Conservation (phyloP, 73 alveolate species). For the Paramecium sexaurelia region DNA sequence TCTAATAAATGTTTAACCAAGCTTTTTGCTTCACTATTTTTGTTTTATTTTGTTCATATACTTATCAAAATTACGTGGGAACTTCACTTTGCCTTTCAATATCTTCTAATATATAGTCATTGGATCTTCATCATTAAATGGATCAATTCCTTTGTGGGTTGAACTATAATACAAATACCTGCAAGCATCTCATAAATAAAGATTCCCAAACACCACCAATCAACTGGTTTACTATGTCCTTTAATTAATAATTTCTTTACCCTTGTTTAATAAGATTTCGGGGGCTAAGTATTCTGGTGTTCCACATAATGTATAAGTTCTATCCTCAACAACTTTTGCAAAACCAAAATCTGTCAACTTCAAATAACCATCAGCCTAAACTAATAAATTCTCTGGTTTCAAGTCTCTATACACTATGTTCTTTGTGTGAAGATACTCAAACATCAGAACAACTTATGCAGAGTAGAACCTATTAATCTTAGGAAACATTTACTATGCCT, state of each 20-base stretch:
- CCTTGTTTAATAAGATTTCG: constrained; percentile 91
- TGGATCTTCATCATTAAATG: constrained; percentile 97
- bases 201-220: constrained; percentile 99
- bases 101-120: constrained; percentile 95
- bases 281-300: constrained; percentile 99
- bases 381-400: constrained; percentile 96
- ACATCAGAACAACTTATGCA: constrained; percentile 83
- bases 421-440: constrained; percentile 95
- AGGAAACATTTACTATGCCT: constrained; percentile 75
- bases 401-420: constrained; percentile 96
- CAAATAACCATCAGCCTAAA: constrained; percentile 94
- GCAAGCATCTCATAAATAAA: constrained; percentile 96
- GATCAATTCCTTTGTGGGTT: constrained; percentile 77
- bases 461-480: constrained; percentile 71
- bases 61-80: constrained; percentile 87
- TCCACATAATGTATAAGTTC: constrained; percentile 99
- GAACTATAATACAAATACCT: constrained; percentile 64
- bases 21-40: constrained; percentile 75
- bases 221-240: constrained; percentile 99
- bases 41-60: background rate
- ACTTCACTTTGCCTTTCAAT: constrained; percentile 87
- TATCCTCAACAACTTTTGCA: constrained; percentile 96
- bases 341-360: constrained; percentile 99
- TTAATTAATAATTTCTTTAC: background rate
- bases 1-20: constrained; percentile 88